These are phyloP conservation scores for Zea mays DNA, from an alignment of 176 grass and related monocot species.

Conservation along the genomic window DNA sequence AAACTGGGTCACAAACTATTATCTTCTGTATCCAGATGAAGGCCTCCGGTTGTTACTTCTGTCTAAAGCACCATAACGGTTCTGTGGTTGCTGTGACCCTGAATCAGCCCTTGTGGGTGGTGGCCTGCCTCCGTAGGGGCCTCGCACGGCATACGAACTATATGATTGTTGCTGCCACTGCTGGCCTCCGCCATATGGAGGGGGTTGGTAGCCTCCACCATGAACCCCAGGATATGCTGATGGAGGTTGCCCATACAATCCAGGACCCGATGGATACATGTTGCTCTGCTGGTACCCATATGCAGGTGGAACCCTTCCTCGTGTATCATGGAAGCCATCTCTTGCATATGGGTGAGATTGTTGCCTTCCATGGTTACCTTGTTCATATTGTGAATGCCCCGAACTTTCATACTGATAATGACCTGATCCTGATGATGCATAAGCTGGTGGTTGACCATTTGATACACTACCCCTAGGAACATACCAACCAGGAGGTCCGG, in stretches of 20 bases:
- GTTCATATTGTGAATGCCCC: conserved; percentile 36
- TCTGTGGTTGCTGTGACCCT: conserved; percentile 34
- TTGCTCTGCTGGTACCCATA: conserved; percentile 48
- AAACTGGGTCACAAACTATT: background rate
- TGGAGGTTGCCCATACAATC: conserved; percentile 44
- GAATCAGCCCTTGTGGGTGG: conserved; percentile 25
- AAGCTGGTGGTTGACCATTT: conserved; percentile 37
- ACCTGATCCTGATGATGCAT: conserved; percentile 42
- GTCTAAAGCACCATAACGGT: conserved; percentile 49
- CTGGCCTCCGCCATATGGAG: conserved; percentile 37
- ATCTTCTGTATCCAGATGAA: conserved; percentile 45
- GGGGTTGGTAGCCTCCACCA: conserved; percentile 33
- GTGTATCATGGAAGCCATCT: conserved; percentile 35
- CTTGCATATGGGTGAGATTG: conserved; percentile 40
- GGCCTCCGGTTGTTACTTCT: conserved; percentile 44
- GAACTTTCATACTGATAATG: conserved; percentile 53
- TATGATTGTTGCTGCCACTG: conserved; percentile 39
- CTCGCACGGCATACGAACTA: conserved; percentile 33
- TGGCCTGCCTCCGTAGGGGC: conserved; percentile 32
- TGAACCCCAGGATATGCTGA: conserved; percentile 26
- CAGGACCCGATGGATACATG: conserved; percentile 42
- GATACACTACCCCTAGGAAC: conserved; percentile 30
- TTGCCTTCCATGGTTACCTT: conserved; percentile 42
- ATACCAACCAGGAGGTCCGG: conserved; percentile 48
- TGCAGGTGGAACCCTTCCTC: conserved; percentile 37